Evolutionary conservation across 257 asterid species (phyloP), one percentile per base, ranked within the genome.

Genomic region (Dorcoceras hygrometricum): DNA sequence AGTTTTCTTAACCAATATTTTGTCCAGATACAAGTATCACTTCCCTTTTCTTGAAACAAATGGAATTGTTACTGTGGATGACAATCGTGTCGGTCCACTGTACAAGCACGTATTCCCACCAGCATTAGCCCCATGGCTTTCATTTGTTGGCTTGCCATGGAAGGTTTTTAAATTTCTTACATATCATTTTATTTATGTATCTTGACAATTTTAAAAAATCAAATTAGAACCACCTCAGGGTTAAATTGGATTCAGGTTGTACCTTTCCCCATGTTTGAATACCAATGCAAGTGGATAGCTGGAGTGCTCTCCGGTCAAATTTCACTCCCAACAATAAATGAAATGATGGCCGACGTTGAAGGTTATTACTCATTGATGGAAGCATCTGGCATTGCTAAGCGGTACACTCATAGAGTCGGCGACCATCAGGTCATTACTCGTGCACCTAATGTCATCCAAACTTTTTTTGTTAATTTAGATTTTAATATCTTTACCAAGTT

Each of bases 111-210:
- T 94, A 59, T 90, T 94, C 29, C 93, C 99, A 68, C 99, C 97
- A 1, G 58, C 82, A 31, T 72, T 85, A 57, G 96, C 95, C 23
- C 97, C 97, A 20, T 69, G 87, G 76, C 89, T 90, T 71, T 93
- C 99, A 29, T 93, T 90, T 75, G 89, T 93, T 63, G 99, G 99
- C 63, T 65, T 93, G 79, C 95, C 99, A 14, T 88, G 97, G 99
- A 93, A 88, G 99, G 99, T 89, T 67, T 20, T 66, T 14, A 48
- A 8, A 46, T 57, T 10, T 43, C 63, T 69, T 39, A 43, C 16
- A 27, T 20, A 26, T 48, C 19, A n/a, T 58, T 16, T 22, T 59
- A 39, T 39, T 3, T 26, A 18, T 43, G 28, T 59, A 34, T 23
- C 53, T 31, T 22, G 23, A 9, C 14, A 23, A 24, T 28, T 27